Evolutionary conservation across 2,329 filamentous ascomycete species (phyloP).

Genomic region (Claviceps pusilla): DNA sequence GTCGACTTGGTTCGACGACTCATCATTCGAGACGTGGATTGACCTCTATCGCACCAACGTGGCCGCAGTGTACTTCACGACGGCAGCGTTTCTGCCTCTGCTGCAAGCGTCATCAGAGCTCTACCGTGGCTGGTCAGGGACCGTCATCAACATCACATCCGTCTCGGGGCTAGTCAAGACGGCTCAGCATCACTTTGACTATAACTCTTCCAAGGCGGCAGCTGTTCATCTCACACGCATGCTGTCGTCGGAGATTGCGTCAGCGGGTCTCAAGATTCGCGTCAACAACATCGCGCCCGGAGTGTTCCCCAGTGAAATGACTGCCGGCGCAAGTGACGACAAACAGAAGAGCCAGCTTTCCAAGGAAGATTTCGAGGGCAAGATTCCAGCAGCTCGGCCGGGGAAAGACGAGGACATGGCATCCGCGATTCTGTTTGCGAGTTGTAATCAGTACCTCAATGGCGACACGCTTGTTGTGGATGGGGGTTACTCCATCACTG

Average conservation of each 20-base stretch:
- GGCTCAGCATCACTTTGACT: constrained; percentile 49
- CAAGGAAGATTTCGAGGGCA: constrained; percentile 36
- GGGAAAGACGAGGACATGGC: constrained; percentile 59
- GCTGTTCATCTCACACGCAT: constrained; percentile 50
- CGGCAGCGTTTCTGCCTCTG: constrained; percentile 46
- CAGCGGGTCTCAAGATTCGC: constrained; percentile 47
- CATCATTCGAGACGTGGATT: constrained; percentile 57
- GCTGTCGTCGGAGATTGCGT: constrained; percentile 44
- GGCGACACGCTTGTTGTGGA: constrained; percentile 30
- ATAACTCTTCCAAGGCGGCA: constrained; percentile 50
- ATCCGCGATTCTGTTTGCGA: constrained; percentile 44
- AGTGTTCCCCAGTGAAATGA: constrained; percentile 59
- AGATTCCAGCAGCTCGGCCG: constrained; percentile 51
- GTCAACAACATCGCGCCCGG: constrained; percentile 61
- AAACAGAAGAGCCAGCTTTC: constrained; percentile 44
- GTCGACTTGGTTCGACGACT: constrained; percentile 51
- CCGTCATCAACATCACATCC: constrained; percentile 54
- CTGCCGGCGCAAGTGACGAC: constrained; percentile 31
- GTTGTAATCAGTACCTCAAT: constrained; percentile 28
- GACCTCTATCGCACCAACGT: constrained; percentile 62
- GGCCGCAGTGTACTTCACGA: constrained; percentile 50
- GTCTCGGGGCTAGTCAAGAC: constrained; percentile 50
- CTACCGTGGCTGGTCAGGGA: constrained; percentile 34
- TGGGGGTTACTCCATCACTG: constrained; percentile 27
- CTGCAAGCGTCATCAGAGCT: constrained; percentile 35